Base-by-base conservation (phyloP, 2,329 filamentous ascomycete species). In the Myriangium duriaei region DNA sequence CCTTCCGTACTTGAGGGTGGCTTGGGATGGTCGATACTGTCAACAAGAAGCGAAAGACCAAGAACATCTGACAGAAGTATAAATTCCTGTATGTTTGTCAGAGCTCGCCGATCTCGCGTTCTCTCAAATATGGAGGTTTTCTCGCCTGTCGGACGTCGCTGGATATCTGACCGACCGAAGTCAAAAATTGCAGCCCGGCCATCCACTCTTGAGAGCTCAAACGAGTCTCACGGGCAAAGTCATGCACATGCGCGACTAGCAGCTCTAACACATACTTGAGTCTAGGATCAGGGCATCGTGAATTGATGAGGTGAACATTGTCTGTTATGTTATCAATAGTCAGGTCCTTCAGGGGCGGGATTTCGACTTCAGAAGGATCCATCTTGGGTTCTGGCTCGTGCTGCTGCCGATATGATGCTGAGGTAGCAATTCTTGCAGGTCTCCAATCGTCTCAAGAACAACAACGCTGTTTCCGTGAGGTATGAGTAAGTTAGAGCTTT, bases 21-120 rank as follows among this genome's bases (percentile, higher is more conserved):
- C 55, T 85, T 88, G 16, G 83, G 83, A 61, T 88, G 81, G 63
- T 86, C 80, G 64, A 91, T 87, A 49, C 69, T 74, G 62, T 91
- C 82, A 47, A 91, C 77, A 3, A 91, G 73, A 42, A 87, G 71
- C 14, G 80, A 86, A 24, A 91, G 72, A 28, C 82, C 83, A 14
- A 88, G 70, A 30, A 84, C 69, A 59, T 91, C 83, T 47, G 78
- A 83, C 45, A 88, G 75, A 28, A 88, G 74, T 57, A 88, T 87
- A 64, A 82, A 86, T 67, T 58, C 56, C 49, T 58, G n/a, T n/a
- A n/a, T n/a, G n/a, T n/a, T n/a, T n/a, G n/a, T n/a, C n/a, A n/a
- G n/a, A n/a, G n/a, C n/a, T n/a, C n/a, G n/a, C n/a, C n/a, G n/a
- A n/a, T n/a, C n/a, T n/a, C n/a, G n/a, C n/a, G n/a, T n/a, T n/a